These are phyloP conservation scores for Xylaria longipes DNA, from an alignment of 495 filamentous ascomycete species.

Conservation along the genomic window DNA sequence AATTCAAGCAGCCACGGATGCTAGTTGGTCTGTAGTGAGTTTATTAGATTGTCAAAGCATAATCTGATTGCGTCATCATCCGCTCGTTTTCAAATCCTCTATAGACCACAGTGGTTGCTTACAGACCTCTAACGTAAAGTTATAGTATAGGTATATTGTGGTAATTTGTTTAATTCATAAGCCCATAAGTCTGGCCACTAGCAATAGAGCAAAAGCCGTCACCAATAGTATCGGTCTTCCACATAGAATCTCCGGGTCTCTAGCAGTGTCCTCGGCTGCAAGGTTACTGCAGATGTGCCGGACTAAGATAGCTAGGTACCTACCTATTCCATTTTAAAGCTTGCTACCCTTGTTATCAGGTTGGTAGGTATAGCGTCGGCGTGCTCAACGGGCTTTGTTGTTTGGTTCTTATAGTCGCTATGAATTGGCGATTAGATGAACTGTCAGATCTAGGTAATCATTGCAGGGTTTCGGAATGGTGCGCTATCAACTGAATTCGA, in stretches of 20 bases:
- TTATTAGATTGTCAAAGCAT: neutral
- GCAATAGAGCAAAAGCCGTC: neutral
- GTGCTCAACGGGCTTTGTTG: neutral
- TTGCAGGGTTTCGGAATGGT: neutral
- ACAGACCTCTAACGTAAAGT: neutral
- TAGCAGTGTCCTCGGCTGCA: neutral
- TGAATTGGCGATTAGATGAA: neutral
- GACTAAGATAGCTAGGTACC: neutral
- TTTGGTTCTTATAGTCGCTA: neutral
- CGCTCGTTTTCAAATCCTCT: neutral
- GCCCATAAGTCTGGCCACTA: neutral
- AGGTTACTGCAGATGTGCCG: neutral
- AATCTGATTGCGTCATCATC: neutral
- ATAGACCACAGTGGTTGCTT: neutral
- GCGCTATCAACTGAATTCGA: neutral
- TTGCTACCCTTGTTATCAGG: neutral
- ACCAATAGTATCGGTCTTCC: neutral
- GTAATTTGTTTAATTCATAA: too few species aligned
- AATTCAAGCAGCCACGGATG: neutral
- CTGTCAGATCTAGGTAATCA: neutral
- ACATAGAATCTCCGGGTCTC: neutral
- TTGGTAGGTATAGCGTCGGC: neutral
- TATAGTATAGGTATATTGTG: neutral
- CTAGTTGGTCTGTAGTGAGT: neutral
- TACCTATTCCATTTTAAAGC: neutral